A percentile compares a stretch with the other conserved stretches of the same genome.
Evolutionary conservation across 2,329 filamentous ascomycete genomes (phyloP).

Genomic region (Pseudocercospora vitis): DNA sequence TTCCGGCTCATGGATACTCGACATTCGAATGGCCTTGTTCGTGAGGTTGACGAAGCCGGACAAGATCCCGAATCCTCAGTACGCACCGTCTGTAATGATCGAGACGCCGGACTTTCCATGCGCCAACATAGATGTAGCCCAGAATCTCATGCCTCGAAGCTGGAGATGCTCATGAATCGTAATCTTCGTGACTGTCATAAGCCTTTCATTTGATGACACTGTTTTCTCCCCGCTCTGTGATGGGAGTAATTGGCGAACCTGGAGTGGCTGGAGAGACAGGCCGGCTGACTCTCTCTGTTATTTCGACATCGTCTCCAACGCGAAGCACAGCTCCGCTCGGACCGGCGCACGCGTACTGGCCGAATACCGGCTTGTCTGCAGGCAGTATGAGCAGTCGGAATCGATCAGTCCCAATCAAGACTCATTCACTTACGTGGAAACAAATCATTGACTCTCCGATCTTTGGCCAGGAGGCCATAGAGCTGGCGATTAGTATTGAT

Average conservation of each 20-base stretch:
- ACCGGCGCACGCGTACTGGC: conserved; percentile 40
- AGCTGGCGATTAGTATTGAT: conserved; percentile 37
- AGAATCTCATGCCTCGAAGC: neutral
- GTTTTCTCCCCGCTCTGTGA: conserved; percentile 6
- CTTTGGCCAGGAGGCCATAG: conserved; percentile 37
- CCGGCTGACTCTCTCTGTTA: conserved; percentile 30
- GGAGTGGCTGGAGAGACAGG: conserved; percentile 40
- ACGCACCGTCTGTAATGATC: neutral
- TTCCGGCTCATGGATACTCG: too few relatives aligned
- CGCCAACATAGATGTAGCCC: neutral
- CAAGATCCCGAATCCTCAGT: too few relatives aligned
- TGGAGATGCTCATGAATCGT: neutral
- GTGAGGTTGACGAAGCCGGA: too few relatives aligned
- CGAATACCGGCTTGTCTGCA: conserved; percentile 38
- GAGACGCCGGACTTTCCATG: too few relatives aligned
- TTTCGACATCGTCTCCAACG: conserved; percentile 36
- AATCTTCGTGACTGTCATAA: neutral
- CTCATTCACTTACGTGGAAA: conserved; percentile 35
- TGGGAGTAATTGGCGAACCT: conserved; percentile 38
- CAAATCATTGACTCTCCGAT: conserved; percentile 36
- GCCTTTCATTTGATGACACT: neutral
- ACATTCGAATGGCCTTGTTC: too few relatives aligned
- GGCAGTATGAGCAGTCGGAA: conserved; percentile 9
- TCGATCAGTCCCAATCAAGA: neutral
- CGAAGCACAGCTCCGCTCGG: conserved; percentile 37